phyloP scores from a whole-genome alignment of 2,329 filamentous ascomycete genomes.

The Sphaerulina vaccinii region DNA sequence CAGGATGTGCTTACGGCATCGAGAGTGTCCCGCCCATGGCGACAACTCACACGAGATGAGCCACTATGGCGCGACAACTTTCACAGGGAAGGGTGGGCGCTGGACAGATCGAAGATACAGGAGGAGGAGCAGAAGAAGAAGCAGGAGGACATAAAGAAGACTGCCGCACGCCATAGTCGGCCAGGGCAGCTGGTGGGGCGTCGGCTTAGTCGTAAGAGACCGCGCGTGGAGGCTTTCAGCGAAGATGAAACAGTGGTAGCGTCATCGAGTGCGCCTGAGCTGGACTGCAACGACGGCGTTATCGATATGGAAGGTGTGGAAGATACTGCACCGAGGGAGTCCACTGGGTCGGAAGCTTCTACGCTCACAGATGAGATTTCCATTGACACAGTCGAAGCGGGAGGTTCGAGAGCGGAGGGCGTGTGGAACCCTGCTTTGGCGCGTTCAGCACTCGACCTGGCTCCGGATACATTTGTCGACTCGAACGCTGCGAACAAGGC shows the following conservation, averaged over 20 bases:
- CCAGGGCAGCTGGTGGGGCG: slow-evolving; percentile 40
- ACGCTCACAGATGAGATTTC: slow-evolving; percentile 1
- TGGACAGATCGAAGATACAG: slow-evolving; percentile 32
- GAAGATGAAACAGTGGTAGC: slow-evolving; percentile 26
- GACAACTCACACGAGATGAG: slow-evolving; percentile 74
- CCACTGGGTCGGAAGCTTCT: neutral
- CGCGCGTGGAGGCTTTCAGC: slow-evolving; percentile 36
- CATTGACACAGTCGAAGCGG: neutral
- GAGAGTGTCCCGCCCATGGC: slow-evolving; percentile 77
- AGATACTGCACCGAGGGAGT: neutral
- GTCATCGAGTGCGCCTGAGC: neutral
- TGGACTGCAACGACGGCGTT: neutral
- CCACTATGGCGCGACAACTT: slow-evolving; percentile 86
- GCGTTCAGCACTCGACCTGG: slow-evolving; percentile 10
- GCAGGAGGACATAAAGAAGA: slow-evolving; percentile 17
- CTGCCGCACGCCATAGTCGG: slow-evolving; percentile 60
- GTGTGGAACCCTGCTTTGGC: neutral
- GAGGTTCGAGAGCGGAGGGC: neutral
- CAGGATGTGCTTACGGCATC: slow-evolving; percentile 76
- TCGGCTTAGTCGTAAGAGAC: slow-evolving; percentile 32
- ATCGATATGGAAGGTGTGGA: slow-evolving; percentile 26
- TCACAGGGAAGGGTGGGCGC: slow-evolving; percentile 74
- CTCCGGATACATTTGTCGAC: slow-evolving; percentile 19
- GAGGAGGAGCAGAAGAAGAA: slow-evolving; percentile 23
- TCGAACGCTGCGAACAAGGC: neutral